Conservation (phyloP, 2,329 filamentous ascomycete genomes). For the Teratosphaeria destructans region DNA sequence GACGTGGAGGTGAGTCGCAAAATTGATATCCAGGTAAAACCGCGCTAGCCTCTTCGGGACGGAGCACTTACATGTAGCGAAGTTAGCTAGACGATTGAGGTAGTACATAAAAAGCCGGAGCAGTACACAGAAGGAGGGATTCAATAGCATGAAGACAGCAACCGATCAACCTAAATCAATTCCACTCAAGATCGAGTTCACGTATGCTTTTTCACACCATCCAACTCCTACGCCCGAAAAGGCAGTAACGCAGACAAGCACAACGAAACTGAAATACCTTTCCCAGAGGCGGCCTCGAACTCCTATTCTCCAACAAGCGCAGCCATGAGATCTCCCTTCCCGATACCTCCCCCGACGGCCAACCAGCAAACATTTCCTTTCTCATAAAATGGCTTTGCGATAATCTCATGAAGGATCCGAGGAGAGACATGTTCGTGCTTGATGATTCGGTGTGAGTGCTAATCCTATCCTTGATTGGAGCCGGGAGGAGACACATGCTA, state of each 20-base stretch:
- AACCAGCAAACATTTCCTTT: conserved; percentile 58
- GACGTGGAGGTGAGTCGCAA: neutral
- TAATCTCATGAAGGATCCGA: conserved; percentile 71
- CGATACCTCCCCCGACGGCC: conserved; percentile 46
- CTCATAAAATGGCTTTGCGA: conserved; percentile 72
- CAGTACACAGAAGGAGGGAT: neutral
- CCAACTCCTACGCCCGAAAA: conserved; percentile 4
- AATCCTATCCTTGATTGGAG: neutral
- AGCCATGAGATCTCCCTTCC: conserved; percentile 64
- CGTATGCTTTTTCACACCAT: conserved; percentile 36
- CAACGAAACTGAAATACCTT: conserved; percentile 25
- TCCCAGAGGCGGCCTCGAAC: conserved; percentile 72
- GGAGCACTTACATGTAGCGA: neutral
- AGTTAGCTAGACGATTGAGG: neutral
- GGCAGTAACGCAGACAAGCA: conserved; percentile 1
- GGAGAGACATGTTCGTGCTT: conserved; percentile 82
- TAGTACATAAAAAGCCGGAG: neutral
- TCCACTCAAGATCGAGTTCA: conserved; percentile 53
- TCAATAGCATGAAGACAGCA: neutral
- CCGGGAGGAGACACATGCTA: neutral
- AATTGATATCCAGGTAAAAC: neutral
- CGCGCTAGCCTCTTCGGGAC: neutral
- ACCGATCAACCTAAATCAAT: neutral
- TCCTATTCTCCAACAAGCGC: conserved; percentile 78
- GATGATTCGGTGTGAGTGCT: conserved; percentile 73